These are phyloP conservation scores for Teunomyces funiuensis DNA, from an alignment of 805 yeast species.

Conservation along the genomic window DNA sequence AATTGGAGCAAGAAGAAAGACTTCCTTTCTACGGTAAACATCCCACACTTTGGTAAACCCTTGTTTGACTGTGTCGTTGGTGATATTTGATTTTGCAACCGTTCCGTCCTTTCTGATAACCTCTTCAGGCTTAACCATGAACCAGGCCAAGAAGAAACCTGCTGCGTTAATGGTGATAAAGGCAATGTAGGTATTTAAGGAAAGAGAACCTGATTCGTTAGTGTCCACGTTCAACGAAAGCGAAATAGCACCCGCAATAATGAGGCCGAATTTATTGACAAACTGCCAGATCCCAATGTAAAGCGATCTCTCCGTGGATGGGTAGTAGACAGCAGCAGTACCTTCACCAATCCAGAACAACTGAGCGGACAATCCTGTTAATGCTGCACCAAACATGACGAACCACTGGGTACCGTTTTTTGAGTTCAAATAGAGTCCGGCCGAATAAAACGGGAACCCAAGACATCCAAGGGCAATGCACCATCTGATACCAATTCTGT, in stretches of 20 bases:
- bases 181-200: constrained; percentile 1
- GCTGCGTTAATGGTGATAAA: constrained; percentile 1
- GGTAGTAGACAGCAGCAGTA: constrained; percentile 2
- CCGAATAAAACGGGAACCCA: constrained; percentile 4
- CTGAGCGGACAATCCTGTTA: constrained; percentile 1
- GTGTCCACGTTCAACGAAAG: constrained; percentile 1
- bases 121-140: constrained; percentile 4
- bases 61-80: constrained; percentile 2
- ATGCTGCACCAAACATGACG: constrained; percentile 4
- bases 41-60: constrained; percentile 1
- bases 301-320: background rate
- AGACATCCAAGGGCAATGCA: constrained; percentile 2
- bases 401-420: constrained; percentile 4
- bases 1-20: constrained; percentile 3
- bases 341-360: constrained; percentile 4
- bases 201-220: background rate
- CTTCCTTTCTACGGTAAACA: constrained; percentile 3
- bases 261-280: constrained; percentile 2
- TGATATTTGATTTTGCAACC: background rate
- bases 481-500: constrained; percentile 1
- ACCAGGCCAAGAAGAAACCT: constrained; percentile 3
- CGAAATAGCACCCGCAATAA: constrained; percentile 3
- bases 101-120: constrained; percentile 4
- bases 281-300: constrained; percentile 3
- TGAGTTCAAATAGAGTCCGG: constrained; percentile 1